Evolutionary conservation across 495 filamentous ascomycete species (phyloP), one percentile per base, ranked within the genome.

Genomic region (Penicillium turbatum): DNA sequence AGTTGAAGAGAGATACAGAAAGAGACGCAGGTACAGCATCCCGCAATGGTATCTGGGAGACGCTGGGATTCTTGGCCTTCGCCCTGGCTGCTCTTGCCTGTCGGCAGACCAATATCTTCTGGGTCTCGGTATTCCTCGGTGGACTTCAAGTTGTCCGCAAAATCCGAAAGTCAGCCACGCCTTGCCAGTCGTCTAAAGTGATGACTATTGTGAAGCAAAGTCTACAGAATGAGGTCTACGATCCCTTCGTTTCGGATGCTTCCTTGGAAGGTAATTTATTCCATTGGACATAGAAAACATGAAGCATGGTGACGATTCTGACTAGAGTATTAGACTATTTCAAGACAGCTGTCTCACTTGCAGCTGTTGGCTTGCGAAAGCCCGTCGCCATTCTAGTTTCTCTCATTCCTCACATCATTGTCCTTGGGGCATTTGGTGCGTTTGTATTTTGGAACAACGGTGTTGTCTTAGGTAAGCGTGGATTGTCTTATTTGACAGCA

Each of bases 91-190:
- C 88, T 29, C 72, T 98, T 32, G 72, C 79, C 15, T 91, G 92
- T 72, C 74, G 93, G 29, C 93, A 98, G 70, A 98, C 93, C 10
- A 98, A 98, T 62, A 87, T 97, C 54, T 91, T 97, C 66, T 98
- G 93, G 93, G 87, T 92, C 2, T 83, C 88, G 1, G 72, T 91
- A 0, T 97, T 93, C 64, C 79, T 95, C 52, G 90, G 90, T 52
- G 90, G 85, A 13, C 56, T 92, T 24, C 84, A 89, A 52, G 76
- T 81, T 12, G 78, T 89, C 44, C 80, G 63, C 57, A 70, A 50
- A 19, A 56, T 76, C 39, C 63, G 63, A 15, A 44, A 61, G 26
- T 61, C 60, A 31, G 63, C 70, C 6, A 67, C 65, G 36, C 21
- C 48, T 6, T 70, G 62, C 21, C 31, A 46, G 17, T 58, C 63